Base-by-base conservation (phyloP, 2,329 filamentous ascomycete species). In the Cladophialophora bantiana region DNA sequence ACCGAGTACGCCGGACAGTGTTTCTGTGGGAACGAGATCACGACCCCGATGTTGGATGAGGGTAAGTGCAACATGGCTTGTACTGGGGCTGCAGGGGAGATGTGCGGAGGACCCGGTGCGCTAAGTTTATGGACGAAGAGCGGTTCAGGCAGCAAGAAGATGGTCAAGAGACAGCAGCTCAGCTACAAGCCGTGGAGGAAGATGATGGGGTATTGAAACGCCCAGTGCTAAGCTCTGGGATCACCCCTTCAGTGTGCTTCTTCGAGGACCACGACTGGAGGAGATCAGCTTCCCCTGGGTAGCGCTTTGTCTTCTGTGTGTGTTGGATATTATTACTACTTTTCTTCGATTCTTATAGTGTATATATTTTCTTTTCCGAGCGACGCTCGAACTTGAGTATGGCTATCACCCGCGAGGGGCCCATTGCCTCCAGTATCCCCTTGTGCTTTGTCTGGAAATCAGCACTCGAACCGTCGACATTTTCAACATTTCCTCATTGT, bases 1-100 rank as follows among this genome's bases (percentile, higher is more conserved):
- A 84, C 83, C 18, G 82, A 85, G 71, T 82, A 82, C 32, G 80
- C 79, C 38, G 78, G 79, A 26, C 77, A 80, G 68, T 85, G 83
- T 75, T 84, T 81, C 72, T 86, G 83, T 68, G 83, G 81, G 15
- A 77, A 82, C 68, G 57, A 68, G 15, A 55, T 67, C 45, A 45
- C 38, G 4, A 65, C 60, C 4, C 10, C 58, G 4, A 15, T 52
- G 36, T 50, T 69, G 12, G 59, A 68, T 26, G 71, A 70, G 38
- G 38, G 54, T 6, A 59, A 72, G 26, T 75, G 74, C 56, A 68
- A 65, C 40, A 74, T 73, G 71, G 54, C 64, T 6, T 75, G 74
- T 59, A 72, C 64, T 38, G 86, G 86, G 10, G 76, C 86, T 67
- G 64, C 71, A 2, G 71, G 69, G 1, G 77, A 85, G 69, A 83